Evolutionary conservation across 345 rosid species (phyloP), one percentile per base, ranked within the genome.

Genomic region (Hibiscus trionum): DNA sequence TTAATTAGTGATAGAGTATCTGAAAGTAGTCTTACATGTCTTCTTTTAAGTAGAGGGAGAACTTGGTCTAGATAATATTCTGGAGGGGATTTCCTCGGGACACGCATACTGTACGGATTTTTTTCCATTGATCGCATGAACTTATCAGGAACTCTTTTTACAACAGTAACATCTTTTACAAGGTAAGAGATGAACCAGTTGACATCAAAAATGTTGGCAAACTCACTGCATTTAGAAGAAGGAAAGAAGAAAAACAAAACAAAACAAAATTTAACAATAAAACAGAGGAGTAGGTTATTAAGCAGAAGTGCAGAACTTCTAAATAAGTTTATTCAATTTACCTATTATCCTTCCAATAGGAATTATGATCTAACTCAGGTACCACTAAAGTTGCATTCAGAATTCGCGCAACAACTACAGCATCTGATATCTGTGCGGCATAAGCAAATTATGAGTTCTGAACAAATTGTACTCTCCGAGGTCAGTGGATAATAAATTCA

Each of bases 281-380:
- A 59, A 46, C 16, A 15, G 19, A 27, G 24, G 57, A 63, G 33
- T 58, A 65, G 4, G 21, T 66, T 16, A 37, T 64, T 37, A 68
- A 56, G 37, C 33, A 10, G 24, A 33, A 61, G 33, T 24, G 37
- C 31, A 10, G 37, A 39, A 58, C 42, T 12, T 35, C 19, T 16
- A 57, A 19, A 21, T 46, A 35, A 59, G 70, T 46, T 31, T 67
- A 57, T 63, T 55, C 16, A 70, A 75, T 69, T 74, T 73, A 88
- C 99, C 99, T 96, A 71, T 91, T 84, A 82, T 96, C 99, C 79
- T 93, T 96, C 98, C 99, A 96, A 58, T 80, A 96, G 29, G 99
- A 96, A 77, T 88, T 88, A 83, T 89, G 99, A 83, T 96, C 98
- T 83, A 96, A 82, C 86, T 91, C 91, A 2, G 99, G 99, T 71